A percentile compares a stretch with the other conserved stretches of the same genome.
Evolutionary conservation across 768 basidiomycete genomes (phyloP).

Genomic region (Tulasnella sp.): DNA sequence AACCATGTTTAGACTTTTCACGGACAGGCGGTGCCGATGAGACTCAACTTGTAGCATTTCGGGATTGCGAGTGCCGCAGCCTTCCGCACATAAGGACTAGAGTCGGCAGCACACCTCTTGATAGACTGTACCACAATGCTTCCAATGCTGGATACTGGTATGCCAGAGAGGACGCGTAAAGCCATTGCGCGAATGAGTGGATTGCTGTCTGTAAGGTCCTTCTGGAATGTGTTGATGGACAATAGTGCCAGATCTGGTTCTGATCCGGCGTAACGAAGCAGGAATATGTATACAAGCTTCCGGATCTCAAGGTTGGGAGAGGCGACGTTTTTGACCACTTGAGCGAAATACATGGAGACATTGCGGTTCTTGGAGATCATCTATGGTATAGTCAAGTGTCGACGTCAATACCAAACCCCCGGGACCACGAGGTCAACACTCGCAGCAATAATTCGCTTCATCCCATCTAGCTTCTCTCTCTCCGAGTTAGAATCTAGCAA

Average conservation of each 20-base stretch:
- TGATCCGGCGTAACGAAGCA: conserved; percentile 81
- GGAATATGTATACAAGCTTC: conserved; percentile 96
- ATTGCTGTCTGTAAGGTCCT: conserved; percentile 82
- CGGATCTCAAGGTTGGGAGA: conserved; percentile 86
- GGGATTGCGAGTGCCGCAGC: conserved; percentile 82
- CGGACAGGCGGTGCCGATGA: not conserved
- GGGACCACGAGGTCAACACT: conserved; percentile 26
- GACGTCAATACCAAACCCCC: not conserved
- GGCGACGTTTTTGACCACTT: conserved; percentile 94
- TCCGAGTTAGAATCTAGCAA: conserved; percentile 85
- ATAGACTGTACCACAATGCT: conserved; percentile 77
- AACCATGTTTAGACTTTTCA: conserved; percentile 15
- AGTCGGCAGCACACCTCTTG: conserved; percentile 82
- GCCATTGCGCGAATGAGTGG: conserved; percentile 97
- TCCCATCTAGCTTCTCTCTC: conserved; percentile 82
- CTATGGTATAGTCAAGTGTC: conserved; percentile 32
- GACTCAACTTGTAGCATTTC: conserved; percentile 57
- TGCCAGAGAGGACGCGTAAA: conserved; percentile 80
- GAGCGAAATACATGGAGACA: conserved; percentile 87
- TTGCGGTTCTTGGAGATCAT: conserved; percentile 87
- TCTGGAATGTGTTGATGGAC: conserved; percentile 97
- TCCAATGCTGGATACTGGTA: conserved; percentile 80
- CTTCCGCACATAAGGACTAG: conserved; percentile 91
- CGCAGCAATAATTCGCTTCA: conserved; percentile 91
- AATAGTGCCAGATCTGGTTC: conserved; percentile 92